Evolutionary conservation across 768 basidiomycete genomes (phyloP), one percentile per base, ranked within the genome.

Genomic region (Tricholoma terreum): DNA sequence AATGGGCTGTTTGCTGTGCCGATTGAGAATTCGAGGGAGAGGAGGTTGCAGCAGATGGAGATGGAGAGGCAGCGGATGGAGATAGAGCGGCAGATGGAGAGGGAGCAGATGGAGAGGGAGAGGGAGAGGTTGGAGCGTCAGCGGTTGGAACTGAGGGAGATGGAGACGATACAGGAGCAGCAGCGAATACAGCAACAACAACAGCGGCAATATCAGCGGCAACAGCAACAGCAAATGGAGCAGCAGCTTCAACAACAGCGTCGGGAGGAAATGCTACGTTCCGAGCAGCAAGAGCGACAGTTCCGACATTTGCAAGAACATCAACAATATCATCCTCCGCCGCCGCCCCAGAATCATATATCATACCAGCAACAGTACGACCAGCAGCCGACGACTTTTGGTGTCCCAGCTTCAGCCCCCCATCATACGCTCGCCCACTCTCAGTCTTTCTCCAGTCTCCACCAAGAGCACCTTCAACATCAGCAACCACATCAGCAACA

Each of bases 1-100:
- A 69, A 67, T 15, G 72, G 76, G n/a, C 62, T 71, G 33, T 74
- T 73, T 58, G 66, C 68, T n/a, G 62, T 59, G 11, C 66, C 67
- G 7, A 70, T 71, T 69, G 60, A 46, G 19, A 34, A 21, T 50
- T 42, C 48, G 42, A 46, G 42, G 35, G 45, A 17, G 46, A 51
- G 36, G 31, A 36, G 46, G 38, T 55, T 40, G 4, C 58, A 56
- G 19, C 50, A 59, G 52, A 53, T 61, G 40, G 63, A 67, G 45
- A 48, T 58, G 50, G 70, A 68, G 50, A 65, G 65, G 51, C 55
- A 67, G 50, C 61, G 66, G 27, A 34, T 57, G 61, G 63, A 63
- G 57, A 50, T 57, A 43, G 58, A 58, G 40, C 58, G 64, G 52
- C 61, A 65, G 60, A 59, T 65, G 50, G n/a, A 63, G 34, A 65